Base-by-base conservation (phyloP, 331 rosid genomes). In the Rhamnella rubrinervis region DNA sequence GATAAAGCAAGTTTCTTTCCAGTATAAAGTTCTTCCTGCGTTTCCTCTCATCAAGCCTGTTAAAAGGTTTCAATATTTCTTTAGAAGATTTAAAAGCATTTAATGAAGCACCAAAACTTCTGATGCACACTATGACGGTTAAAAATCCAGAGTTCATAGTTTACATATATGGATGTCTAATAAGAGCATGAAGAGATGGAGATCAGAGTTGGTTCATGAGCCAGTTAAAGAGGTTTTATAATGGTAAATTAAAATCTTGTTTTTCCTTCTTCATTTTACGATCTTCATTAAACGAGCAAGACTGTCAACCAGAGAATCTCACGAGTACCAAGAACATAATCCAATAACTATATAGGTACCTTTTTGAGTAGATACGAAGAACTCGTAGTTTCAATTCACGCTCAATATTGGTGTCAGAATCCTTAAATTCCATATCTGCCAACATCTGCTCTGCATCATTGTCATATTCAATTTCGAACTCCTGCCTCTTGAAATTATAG, bases 11-110 rank as follows among this genome's bases (percentile, higher is more conserved):
- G 80, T 90, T 80, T 77, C 96, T 86, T 77, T 88, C 96, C 53
- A 90, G 82, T 72, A 93, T 62, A 66, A 93, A 90, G 26, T 79
- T 72, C 82, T 90, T 90, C 70, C 98, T 88, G 58, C 84, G 85
- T 80, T 90, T 93, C 74, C 98, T 81, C 79, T 86, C 98, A 78
- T 93, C 90, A 80, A 93, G 89, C 85, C 97, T 93, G 91, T 65
- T 80, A 74, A 89, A 49, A 18, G 47, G 19, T 19, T 35, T 17
- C 15, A 68, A 49, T 8, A 64, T 37, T 38, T 46, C 46, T 52
- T 63, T 53, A 21, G 25, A 53, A 53, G 55, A n/a, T 53, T 18
- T 6, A n/a, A 2, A 10, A 21, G 25, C 20, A 49, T 18, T 11
- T 7, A 2, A 53, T 53, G 58, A 21, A 53, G 10, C 26, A 53